phyloP scores from a whole-genome alignment of 75 land plant species.

The Pinus tabuliformis region DNA sequence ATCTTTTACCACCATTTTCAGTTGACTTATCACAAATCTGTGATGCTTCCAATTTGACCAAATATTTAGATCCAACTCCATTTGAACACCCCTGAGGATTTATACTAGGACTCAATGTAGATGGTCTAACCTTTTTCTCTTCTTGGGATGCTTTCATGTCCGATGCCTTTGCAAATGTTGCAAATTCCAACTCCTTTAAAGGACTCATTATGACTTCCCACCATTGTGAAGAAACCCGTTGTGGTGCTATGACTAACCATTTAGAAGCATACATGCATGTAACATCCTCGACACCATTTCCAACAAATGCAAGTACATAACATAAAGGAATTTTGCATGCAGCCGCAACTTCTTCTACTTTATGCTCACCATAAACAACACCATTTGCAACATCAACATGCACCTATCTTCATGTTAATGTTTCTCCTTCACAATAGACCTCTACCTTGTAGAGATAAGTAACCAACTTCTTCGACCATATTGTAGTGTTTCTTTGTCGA shows the following conservation, averaged over 20 bases:
- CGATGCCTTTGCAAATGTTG: constrained; percentile 38
- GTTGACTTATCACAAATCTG: background rate
- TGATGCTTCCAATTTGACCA: background rate
- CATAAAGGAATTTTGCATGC: constrained; percentile 66
- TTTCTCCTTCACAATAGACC: constrained; percentile 76
- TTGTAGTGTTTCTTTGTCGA: constrained; percentile 12
- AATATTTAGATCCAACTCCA: background rate
- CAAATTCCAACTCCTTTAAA: constrained; percentile 72
- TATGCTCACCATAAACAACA: constrained; percentile 70
- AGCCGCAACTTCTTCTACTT: constrained; percentile 69
- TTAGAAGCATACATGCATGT: constrained; percentile 85
- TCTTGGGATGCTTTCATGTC: constrained; percentile 8
- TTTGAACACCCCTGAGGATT: background rate
- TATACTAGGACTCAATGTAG: background rate
- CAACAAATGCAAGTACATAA: constrained; percentile 92
- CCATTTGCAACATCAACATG: constrained; percentile 87
- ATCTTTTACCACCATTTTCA: background rate
- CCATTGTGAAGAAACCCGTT: constrained; percentile 69
- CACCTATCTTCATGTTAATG: constrained; percentile 75
- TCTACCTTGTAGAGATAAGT: constrained; percentile 87
- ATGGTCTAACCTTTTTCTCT: background rate
- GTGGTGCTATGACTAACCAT: constrained; percentile 73
- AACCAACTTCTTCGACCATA: constrained; percentile 73
- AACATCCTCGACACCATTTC: constrained; percentile 90
- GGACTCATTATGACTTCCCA: constrained; percentile 79